A percentile compares a stretch with the other conserved stretches of the same genome.
These are phyloP conservation scores for Pythium phragmiticola DNA, from an alignment of 352 stramenopile genomes.

Conservation along the genomic window DNA sequence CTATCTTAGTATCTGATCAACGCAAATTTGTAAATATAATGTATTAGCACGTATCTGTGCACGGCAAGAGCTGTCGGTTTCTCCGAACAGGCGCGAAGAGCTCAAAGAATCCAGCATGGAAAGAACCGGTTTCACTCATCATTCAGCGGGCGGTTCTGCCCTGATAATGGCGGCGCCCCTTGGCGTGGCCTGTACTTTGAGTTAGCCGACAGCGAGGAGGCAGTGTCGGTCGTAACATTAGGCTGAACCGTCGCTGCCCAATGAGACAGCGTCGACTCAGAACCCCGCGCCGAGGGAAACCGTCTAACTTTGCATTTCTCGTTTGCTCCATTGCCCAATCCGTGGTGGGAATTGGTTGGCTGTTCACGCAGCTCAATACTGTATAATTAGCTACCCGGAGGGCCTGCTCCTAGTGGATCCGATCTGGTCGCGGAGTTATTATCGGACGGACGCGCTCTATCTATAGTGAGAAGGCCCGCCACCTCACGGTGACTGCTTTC, in stretches of 20 bases:
- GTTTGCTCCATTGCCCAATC: background rate
- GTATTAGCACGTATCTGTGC: background rate
- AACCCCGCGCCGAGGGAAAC: slow-evolving; percentile 10
- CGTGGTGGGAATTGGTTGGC: background rate
- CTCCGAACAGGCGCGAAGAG: slow-evolving; percentile 5
- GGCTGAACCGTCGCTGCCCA: slow-evolving; percentile 11
- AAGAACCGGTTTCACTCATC: slow-evolving; percentile 11
- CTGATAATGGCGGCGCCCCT: slow-evolving; percentile 13
- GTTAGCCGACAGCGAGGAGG: background rate
- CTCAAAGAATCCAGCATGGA: slow-evolving; percentile 5
- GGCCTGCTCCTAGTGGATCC: too few relatives aligned
- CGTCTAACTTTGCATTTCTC: slow-evolving; percentile 13
- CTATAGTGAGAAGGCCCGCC: too few relatives aligned
- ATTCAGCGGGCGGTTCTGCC: slow-evolving; percentile 1
- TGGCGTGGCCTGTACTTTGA: background rate
- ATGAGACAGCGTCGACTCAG: slow-evolving; percentile 18
- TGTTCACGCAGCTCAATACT: too few relatives aligned
- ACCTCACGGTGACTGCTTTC: background rate
- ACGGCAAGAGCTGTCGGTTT: slow-evolving; percentile 1
- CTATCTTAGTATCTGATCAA: background rate
- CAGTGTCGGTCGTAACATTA: slow-evolving; percentile 5
- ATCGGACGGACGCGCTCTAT: too few relatives aligned
- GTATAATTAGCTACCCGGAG: too few relatives aligned
- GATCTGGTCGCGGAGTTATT: too few relatives aligned
- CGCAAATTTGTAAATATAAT: background rate